Evolutionary conservation across 805 yeast species (phyloP), one percentile per base, ranked within the genome.

Genomic region (Pichia nanzhaoensis): DNA sequence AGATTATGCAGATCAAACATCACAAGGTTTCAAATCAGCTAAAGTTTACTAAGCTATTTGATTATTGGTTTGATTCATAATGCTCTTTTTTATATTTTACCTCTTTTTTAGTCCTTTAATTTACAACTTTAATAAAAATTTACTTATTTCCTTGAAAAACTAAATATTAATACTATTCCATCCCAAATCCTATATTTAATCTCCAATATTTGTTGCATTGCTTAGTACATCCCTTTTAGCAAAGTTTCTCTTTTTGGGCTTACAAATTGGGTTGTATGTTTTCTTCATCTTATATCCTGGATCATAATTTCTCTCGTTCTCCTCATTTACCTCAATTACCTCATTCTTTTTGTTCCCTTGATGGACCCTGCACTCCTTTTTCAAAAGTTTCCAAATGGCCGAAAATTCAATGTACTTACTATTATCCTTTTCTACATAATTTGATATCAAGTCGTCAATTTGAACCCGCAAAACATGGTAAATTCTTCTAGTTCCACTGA

Each of bases 381-480:
- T 28, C 17, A 45, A 17, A 38, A 41, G 33, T 10, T 32, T 37
- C 48, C 48, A 41, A 28, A 41, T 41, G 1, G 33, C 2, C 10
- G 36, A 30, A 36, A 45, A 45, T 22, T 45, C 44, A 13, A 27
- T 30, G 28, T 34, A 45, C 21, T 45, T 45, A 1, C 4, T 13
- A 34, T 45, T 38, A 27, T 45, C 48, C 21, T 41, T 41, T 32
- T 45, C 48, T 19, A 37, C 45, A 27, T 41, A 45, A 12, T 16
- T 18, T 4, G 14, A 7, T 10, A 45, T 20, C 14, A 41, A 8
- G 3, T 21, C 19, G 2, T 21, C 24, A 27, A 45, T 7, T n/a
- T 45, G 41, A 3, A 3, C 7, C 5, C 12, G 10, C 16, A 41
- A 37, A 2, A 12, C 27, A 9, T 32, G 9, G 34, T 28, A 37